Evolutionary conservation across 2,329 filamentous ascomycete genomes (phyloP).

Genomic region (Botrytis pseudocinerea): DNA sequence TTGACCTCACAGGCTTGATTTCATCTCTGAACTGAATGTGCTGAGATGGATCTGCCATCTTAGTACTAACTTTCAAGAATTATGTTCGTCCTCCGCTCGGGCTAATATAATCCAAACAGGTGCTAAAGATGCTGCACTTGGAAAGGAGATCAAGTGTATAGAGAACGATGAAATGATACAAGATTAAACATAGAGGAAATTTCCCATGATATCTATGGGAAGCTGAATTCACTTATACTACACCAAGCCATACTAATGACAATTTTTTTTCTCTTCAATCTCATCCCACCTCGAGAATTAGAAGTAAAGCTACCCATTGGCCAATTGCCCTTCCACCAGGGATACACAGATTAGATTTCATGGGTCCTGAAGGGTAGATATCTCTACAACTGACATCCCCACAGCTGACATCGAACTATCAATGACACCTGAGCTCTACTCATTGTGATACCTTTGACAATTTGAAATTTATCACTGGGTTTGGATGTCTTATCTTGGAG

Average conservation of each 20-base stretch:
- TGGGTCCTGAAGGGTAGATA: background rate
- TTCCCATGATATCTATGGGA: background rate
- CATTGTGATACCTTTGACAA: background rate
- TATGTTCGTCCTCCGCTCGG: background rate
- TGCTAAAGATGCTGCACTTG: background rate
- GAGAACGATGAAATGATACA: background rate
- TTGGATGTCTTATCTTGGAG: background rate
- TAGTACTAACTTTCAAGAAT: background rate
- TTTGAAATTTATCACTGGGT: constrained; percentile 12
- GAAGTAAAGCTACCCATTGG: background rate
- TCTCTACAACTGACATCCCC: constrained; percentile 1
- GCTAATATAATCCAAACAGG: background rate
- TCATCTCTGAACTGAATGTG: constrained; percentile 34
- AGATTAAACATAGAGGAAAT: background rate
- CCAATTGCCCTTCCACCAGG: background rate
- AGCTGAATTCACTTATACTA: constrained; percentile 4
- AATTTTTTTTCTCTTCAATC: background rate
- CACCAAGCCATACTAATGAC: background rate
- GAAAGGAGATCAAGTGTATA: background rate
- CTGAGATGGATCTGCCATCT: constrained; percentile 29
- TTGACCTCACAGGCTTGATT: constrained; percentile 31
- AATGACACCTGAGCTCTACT: background rate
- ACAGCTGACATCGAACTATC: constrained; percentile 1
- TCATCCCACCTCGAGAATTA: background rate
- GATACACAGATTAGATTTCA: background rate